phyloP scores from a whole-genome alignment of 2,329 filamentous ascomycete species.

The Sphaerulina musiva region DNA sequence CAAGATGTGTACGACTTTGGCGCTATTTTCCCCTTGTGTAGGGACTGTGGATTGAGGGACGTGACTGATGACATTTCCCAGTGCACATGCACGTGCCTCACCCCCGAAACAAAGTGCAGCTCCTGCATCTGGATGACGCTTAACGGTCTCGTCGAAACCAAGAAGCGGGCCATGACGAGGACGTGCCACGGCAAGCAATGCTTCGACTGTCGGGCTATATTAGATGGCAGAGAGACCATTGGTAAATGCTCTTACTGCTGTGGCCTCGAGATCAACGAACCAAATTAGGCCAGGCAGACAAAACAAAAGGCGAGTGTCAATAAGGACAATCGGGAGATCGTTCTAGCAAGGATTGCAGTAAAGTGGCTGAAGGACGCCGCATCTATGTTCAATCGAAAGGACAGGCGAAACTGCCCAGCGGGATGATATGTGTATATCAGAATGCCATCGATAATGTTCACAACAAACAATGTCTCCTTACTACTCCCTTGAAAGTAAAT shows the following conservation, averaged over 20 bases:
- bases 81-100: neutral
- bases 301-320: neutral
- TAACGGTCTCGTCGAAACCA: neutral
- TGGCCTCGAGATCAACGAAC: neutral
- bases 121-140: neutral
- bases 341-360: too few species aligned
- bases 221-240: neutral
- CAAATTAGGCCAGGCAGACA: neutral
- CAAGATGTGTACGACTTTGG: neutral
- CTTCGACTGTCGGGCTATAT: neutral
- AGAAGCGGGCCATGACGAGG: neutral
- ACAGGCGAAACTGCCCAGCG: too few species aligned
- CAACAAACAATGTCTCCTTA: too few species aligned
- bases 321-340: too few species aligned
- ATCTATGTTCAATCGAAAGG: too few species aligned
- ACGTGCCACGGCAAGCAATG: neutral
- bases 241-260: neutral
- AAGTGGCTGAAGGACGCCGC: too few species aligned
- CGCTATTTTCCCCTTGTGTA: neutral
- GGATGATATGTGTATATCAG: too few species aligned
- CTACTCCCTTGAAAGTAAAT: too few species aligned
- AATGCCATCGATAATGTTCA: too few species aligned
- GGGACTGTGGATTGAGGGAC: neutral
- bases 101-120: neutral
- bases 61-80: neutral